Percentiles rank a stretch among this genome's conserved stretches.
These are phyloP conservation scores for Fusarium ramigenum DNA, from an alignment of 2,329 filamentous ascomycete genomes.

Conservation along the genomic window DNA sequence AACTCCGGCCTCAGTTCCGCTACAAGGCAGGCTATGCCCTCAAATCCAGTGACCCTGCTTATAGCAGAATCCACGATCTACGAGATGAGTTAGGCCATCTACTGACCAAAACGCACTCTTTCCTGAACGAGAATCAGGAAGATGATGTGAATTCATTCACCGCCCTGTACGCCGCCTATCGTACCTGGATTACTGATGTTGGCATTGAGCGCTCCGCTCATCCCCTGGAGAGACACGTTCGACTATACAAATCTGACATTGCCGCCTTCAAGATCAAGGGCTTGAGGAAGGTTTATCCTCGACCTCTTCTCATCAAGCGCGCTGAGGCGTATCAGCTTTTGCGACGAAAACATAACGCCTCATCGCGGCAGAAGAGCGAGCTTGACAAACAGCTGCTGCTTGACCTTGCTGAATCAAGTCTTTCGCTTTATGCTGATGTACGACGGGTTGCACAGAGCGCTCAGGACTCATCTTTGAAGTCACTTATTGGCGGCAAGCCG, in stretches of 20 bases:
- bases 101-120: slow-evolving; percentile 84
- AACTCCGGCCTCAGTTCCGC: slow-evolving; percentile 84
- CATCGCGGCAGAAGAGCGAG: slow-evolving; percentile 87
- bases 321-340: slow-evolving; percentile 96
- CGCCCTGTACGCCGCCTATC: slow-evolving; percentile 88
- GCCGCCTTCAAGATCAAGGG: slow-evolving; percentile 95
- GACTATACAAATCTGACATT: slow-evolving; percentile 86
- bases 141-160: slow-evolving; percentile 98
- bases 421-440: slow-evolving; percentile 94
- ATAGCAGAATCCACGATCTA: slow-evolving; percentile 80
- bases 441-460: slow-evolving; percentile 92
- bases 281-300: slow-evolving; percentile 89
- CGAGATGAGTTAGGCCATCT: slow-evolving; percentile 83
- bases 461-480: slow-evolving; percentile 92
- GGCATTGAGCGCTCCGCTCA: slow-evolving; percentile 96
- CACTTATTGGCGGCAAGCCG: slow-evolving; percentile 85
- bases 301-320: slow-evolving; percentile 89
- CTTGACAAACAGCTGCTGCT: slow-evolving; percentile 86
- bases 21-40: slow-evolving; percentile 91
- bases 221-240: slow-evolving; percentile 85
- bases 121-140: slow-evolving; percentile 84
- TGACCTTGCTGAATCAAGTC: slow-evolving; percentile 88
- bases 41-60: slow-evolving; percentile 63
- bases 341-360: slow-evolving; percentile 92
- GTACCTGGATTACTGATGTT: slow-evolving; percentile 97